phyloP scores from a whole-genome alignment of 1,139 yeast genomes.

The Kodamaea ohmeri region DNA sequence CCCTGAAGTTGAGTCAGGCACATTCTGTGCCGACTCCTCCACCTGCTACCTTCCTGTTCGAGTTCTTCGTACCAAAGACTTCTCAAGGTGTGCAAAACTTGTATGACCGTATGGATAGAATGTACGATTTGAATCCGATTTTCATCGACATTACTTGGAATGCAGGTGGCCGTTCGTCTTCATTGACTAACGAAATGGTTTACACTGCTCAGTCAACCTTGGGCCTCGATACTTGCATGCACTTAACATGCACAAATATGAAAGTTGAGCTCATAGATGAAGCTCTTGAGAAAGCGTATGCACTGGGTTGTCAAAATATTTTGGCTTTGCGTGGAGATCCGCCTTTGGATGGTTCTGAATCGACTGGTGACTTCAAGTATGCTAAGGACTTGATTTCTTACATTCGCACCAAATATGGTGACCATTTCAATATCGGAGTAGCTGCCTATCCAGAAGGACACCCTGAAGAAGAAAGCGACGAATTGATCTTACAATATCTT shows the following conservation, averaged over 20 bases:
- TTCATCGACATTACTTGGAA: conserved; percentile 98
- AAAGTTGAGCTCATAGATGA: conserved; percentile 74
- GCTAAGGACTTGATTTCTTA: conserved; percentile 64
- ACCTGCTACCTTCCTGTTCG: conserved; percentile 84
- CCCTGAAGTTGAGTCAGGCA: conserved; percentile 51
- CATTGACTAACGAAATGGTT: conserved; percentile 84
- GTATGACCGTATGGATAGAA: conserved; percentile 96
- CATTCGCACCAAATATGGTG: conserved; percentile 54
- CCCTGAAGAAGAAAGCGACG: conserved; percentile 73
- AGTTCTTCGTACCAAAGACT: conserved; percentile 97
- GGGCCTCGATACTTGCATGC: conserved; percentile 97
- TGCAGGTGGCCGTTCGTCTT: conserved; percentile 88
- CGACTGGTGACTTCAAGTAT: conserved; percentile 70
- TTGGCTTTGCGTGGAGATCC: conserved; percentile 87
- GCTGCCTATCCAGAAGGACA: conserved; percentile 80
- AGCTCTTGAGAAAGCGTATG: conserved; percentile 81
- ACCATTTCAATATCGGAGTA: conserved; percentile 69
- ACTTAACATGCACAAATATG: conserved; percentile 96
- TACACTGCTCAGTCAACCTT: conserved; percentile 88
- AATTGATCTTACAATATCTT: conserved; percentile 57
- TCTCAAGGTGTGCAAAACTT: conserved; percentile 94
- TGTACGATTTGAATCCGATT: conserved; percentile 89
- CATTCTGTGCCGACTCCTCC: conserved; percentile 44
- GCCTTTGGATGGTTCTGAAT: conserved; percentile 57
- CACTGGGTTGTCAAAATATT: conserved; percentile 92